Percentiles rank a stretch among this genome's conserved stretches.
Evolutionary conservation across 2,329 filamentous ascomycete species (phyloP).

Genomic region (Cordyceps farinosa): DNA sequence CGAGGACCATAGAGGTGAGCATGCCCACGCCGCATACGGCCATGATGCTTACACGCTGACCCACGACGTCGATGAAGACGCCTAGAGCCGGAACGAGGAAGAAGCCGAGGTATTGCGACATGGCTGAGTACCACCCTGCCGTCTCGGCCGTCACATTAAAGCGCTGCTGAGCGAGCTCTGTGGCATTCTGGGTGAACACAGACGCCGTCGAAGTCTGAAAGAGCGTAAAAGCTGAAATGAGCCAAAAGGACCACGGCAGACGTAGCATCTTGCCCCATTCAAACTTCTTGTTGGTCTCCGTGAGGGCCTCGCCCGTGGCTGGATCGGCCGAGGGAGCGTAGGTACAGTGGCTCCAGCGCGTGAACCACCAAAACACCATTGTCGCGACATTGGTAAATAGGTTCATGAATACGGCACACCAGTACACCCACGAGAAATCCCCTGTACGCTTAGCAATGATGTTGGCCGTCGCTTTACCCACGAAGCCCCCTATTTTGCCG

Average conservation of each 20-base stretch:
- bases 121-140: conserved; percentile 59
- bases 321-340: conserved; percentile 48
- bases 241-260: conserved; percentile 59
- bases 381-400: conserved; percentile 58
- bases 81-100: conserved; percentile 56
- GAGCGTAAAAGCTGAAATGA: conserved; percentile 50
- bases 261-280: conserved; percentile 53
- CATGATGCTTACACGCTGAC: conserved; percentile 52
- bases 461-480: conserved; percentile 58
- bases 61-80: conserved; percentile 53
- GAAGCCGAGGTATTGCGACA: conserved; percentile 53
- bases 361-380: conserved; percentile 53
- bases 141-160: conserved; percentile 52
- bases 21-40: conserved; percentile 50
- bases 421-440: conserved; percentile 60
- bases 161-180: conserved; percentile 57
- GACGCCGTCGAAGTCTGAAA: conserved; percentile 55
- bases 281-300: conserved; percentile 56
- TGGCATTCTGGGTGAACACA: conserved; percentile 56
- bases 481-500: conserved; percentile 58
- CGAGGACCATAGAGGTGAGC: conserved; percentile 50
- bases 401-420: conserved; percentile 61
- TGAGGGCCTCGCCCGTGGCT: conserved; percentile 57
- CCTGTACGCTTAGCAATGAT: conserved; percentile 54
- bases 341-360: conserved; percentile 44